These are phyloP conservation scores for Coemansia sp. DNA, from an alignment of 192 early-diverging fungal genomes.

Conservation along the genomic window DNA sequence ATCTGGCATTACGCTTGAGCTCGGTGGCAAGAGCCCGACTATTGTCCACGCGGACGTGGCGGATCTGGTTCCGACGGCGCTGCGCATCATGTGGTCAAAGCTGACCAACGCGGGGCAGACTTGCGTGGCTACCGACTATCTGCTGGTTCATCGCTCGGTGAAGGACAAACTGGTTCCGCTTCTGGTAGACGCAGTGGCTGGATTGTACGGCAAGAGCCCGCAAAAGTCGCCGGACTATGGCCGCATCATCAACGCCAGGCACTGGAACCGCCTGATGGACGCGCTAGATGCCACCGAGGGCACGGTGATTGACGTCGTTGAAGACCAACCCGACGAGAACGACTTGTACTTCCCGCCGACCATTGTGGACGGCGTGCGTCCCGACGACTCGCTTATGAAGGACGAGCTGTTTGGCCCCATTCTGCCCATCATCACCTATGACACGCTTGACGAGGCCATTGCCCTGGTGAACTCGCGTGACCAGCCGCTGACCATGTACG, in stretches of 20 bases:
- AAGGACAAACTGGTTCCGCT: constrained; percentile 57
- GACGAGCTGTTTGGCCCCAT: constrained; percentile 93
- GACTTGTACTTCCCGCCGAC: constrained; percentile 80
- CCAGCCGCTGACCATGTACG: constrained; percentile 77
- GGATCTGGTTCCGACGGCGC: constrained; percentile 61
- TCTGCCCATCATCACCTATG: constrained; percentile 70
- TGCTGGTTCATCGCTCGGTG: constrained; percentile 61
- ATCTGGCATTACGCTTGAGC: constrained; percentile 85
- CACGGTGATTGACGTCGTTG: constrained; percentile 54
- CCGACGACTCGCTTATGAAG: constrained; percentile 63
- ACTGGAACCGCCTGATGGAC: constrained; percentile 62
- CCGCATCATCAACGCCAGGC: constrained; percentile 68
- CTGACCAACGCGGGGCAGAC: constrained; percentile 85
- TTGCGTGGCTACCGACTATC: constrained; percentile 84
- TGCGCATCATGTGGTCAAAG: constrained; percentile 78
- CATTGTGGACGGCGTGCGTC: constrained; percentile 66
- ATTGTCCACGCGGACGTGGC: constrained; percentile 61
- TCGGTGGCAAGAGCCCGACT: constrained; percentile 85
- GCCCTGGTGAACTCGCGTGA: constrained; percentile 58
- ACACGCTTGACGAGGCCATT: constrained; percentile 62
- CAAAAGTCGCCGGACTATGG: constrained; percentile 54
- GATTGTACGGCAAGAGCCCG: constrained; percentile 53
- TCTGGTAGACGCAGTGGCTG: constrained; percentile 40
- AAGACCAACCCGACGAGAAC: constrained; percentile 50
- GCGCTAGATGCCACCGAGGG: constrained; percentile 53